Percentiles rank a stretch among this genome's conserved stretches.
Conservation (phyloP, 176 grass and related monocot genomes). For the Avena insularis region DNA sequence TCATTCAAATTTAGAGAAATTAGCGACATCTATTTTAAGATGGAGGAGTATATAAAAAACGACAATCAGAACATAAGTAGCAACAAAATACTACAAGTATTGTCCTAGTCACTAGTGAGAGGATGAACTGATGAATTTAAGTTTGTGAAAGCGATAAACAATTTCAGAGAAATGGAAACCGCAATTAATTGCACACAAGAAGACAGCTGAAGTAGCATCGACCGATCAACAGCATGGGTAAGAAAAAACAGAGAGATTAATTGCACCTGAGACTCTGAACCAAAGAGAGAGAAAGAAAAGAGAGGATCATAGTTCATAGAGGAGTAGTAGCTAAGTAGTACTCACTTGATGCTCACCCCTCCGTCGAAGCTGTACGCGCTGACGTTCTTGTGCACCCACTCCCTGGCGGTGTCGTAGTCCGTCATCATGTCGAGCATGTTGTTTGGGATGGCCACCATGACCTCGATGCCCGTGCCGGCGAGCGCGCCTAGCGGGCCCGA, state of each 20-base stretch:
- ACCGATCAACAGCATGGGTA: not conserved
- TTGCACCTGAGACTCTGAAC: not conserved
- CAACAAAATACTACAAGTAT: not conserved
- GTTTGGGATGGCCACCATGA: conserved; percentile 76
- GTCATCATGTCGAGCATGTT: conserved; percentile 63
- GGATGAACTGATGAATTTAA: not conserved
- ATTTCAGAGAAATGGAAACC: not conserved
- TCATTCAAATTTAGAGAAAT: too few relatives aligned
- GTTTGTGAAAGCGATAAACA: not conserved
- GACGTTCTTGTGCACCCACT: conserved; percentile 75
- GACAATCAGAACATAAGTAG: conserved; percentile 4
- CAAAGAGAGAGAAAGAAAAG: not conserved
- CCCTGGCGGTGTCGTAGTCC: conserved; percentile 61
- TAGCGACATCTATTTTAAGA: too few relatives aligned
- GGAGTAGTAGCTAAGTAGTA: not conserved
- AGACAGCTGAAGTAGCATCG: not conserved
- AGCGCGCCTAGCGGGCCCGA: conserved; percentile 52
- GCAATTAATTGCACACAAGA: not conserved
- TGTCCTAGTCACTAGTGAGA: not conserved
- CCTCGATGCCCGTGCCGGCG: conserved; percentile 64
- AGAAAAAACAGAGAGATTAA: not conserved
- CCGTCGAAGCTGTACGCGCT: conserved; percentile 69
- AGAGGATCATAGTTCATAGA: not conserved
- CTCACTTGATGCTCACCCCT: conserved; percentile 77
- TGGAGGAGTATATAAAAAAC: too few relatives aligned